A percentile compares a stretch with the other conserved stretches of the same genome.
phyloP scores from a whole-genome alignment of 305 asterid species.

The Fraxinus floribunda region DNA sequence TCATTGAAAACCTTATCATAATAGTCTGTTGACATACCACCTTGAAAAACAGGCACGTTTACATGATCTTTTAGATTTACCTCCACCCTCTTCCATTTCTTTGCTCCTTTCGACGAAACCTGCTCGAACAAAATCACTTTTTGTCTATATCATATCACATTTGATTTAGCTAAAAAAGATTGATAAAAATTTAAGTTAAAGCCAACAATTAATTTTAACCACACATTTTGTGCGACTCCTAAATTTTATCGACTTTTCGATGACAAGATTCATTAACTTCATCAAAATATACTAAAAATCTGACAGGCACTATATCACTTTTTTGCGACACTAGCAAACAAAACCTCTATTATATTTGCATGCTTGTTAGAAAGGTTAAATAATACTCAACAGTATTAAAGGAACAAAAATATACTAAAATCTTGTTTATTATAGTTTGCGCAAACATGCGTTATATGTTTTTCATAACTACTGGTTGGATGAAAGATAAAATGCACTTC shows the following conservation, averaged over 20 bases:
- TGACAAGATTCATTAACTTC: no score
- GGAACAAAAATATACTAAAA: no score
- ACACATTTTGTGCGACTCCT: no score
- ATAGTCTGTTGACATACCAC: slow-evolving; percentile 34
- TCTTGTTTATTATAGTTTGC: no score
- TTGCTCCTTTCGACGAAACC: slow-evolving; percentile 42
- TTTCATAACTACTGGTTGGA: not conserved
- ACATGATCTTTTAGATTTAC: slow-evolving; percentile 53
- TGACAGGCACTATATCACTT: no score
- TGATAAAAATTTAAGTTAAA: no score
- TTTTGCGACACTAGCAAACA: not conserved
- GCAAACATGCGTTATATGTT: not conserved
- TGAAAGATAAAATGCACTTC: not conserved
- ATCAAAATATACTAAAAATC: no score
- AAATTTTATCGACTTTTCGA: no score
- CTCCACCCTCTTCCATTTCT: slow-evolving; percentile 63
- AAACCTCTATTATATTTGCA: not conserved
- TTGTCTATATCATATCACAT: no score
- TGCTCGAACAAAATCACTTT: not conserved
- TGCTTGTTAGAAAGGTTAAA: not conserved
- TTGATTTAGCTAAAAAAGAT: no score
- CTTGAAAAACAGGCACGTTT: slow-evolving; percentile 39
- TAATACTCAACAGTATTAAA: no score
- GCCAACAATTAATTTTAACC: no score
- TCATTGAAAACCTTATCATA: slow-evolving; percentile 58